phyloP scores from a whole-genome alignment of 768 basidiomycete genomes.

The Paxillus rubicundulus region DNA sequence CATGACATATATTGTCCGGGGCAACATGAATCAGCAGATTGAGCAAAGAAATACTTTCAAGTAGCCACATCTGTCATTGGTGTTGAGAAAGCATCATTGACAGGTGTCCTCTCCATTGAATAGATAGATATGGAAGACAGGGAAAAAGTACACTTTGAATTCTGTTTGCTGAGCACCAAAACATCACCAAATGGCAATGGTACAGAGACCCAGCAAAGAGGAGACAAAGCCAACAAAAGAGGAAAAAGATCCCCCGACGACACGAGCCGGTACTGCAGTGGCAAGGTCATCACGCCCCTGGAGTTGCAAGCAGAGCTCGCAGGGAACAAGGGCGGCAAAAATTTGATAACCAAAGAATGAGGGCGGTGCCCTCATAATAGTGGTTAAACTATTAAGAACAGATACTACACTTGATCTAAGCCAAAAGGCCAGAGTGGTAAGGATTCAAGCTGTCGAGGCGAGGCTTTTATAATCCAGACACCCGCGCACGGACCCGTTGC shows the following conservation, averaged over 20 bases:
- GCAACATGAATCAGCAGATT: too few relatives aligned
- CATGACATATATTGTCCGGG: neutral
- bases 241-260: slow-evolving; percentile 54
- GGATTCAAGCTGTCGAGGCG: neutral
- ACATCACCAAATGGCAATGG: neutral
- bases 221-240: neutral
- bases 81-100: too few relatives aligned
- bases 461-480: too few relatives aligned
- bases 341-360: slow-evolving; percentile 54
- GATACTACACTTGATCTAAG: slow-evolving; percentile 52
- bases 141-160: neutral
- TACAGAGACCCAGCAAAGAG: neutral
- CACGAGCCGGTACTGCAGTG: slow-evolving; percentile 47
- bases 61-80: too few relatives aligned
- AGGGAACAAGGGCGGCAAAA: slow-evolving; percentile 26
- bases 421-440: slow-evolving; percentile 44
- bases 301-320: slow-evolving; percentile 46
- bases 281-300: slow-evolving; percentile 40
- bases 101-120: too few relatives aligned
- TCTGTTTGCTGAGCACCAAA: neutral
- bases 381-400: too few relatives aligned
- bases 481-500: too few relatives aligned
- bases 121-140: too few relatives aligned
- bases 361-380: slow-evolving; percentile 55
- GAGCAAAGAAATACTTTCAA: too few relatives aligned